Percentiles rank a stretch among this genome's conserved stretches.
phyloP scores from a whole-genome alignment of 306 rosid species.

The Crotalaria pallida region DNA sequence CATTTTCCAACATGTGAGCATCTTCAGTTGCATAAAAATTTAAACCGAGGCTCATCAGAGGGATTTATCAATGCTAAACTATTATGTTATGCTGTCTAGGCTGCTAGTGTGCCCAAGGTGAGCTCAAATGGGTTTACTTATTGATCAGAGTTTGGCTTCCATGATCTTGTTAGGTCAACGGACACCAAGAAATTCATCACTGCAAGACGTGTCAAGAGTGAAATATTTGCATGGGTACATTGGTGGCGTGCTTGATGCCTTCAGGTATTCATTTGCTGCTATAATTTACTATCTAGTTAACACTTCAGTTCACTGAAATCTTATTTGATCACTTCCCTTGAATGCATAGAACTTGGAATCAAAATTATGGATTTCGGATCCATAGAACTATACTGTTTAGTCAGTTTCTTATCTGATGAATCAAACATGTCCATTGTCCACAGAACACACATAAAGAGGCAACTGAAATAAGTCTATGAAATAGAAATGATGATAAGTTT shows the following conservation, averaged over 20 bases:
- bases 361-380: background rate
- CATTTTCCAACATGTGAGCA: too few relatives aligned
- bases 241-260: slow-evolving; percentile 36
- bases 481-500: background rate
- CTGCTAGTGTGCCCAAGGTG: background rate
- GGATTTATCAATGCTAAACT: background rate
- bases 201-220: slow-evolving; percentile 43
- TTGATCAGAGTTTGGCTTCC: background rate
- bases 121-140: background rate
- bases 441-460: background rate
- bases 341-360: background rate
- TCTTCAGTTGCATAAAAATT: too few relatives aligned
- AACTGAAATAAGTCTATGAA: background rate
- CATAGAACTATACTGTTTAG: too few relatives aligned
- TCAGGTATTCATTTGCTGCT: slow-evolving; percentile 27
- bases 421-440: background rate
- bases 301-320: background rate
- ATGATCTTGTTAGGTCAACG: slow-evolving; percentile 37
- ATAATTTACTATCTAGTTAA: background rate
- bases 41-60: too few relatives aligned
- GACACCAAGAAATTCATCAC: slow-evolving; percentile 29
- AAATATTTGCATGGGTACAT: slow-evolving; percentile 33
- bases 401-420: too few relatives aligned
- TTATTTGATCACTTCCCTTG: background rate
- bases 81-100: too few relatives aligned